Conservation (phyloP, 495 filamentous ascomycete genomes). For the Penicillium fimorum region DNA sequence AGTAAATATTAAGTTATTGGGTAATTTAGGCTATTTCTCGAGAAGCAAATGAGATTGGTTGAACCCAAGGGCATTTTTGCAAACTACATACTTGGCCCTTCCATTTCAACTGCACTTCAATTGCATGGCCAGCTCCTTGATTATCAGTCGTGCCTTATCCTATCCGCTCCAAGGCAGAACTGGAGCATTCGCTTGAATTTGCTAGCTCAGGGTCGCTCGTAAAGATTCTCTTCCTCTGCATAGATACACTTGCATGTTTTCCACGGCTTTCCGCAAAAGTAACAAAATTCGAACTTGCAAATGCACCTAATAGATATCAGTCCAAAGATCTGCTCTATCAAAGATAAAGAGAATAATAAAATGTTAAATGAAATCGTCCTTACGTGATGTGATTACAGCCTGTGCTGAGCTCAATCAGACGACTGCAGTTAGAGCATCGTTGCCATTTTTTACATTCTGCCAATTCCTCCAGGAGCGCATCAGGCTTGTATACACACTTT, state of each 20-base stretch:
- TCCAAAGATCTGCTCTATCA: neutral
- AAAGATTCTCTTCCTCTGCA: neutral
- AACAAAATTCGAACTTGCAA: conserved; percentile 3
- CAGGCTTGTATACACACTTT: conserved; percentile 4
- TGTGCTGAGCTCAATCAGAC: conserved; percentile 1
- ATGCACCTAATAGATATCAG: conserved; percentile 1
- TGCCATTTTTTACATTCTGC: conserved; percentile 26
- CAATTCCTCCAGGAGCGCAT: neutral
- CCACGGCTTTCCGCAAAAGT: conserved; percentile 1
- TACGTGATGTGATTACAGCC: conserved; percentile 7
- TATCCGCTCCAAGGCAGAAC: neutral
- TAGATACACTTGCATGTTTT: neutral
- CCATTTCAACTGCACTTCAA: neutral
- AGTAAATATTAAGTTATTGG: neutral
- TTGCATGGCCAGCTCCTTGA: neutral
- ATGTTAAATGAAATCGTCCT: neutral
- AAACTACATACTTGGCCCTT: neutral
- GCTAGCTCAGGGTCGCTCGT: neutral
- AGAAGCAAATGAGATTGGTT: neutral
- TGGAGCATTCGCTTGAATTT: neutral
- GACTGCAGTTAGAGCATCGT: conserved; percentile 14
- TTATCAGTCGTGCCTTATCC: neutral
- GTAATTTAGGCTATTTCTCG: neutral
- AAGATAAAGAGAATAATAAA: neutral
- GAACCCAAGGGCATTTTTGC: neutral